Evolutionary conservation across 2,329 filamentous ascomycete genomes (phyloP).

Genomic region (Apiospora marii): DNA sequence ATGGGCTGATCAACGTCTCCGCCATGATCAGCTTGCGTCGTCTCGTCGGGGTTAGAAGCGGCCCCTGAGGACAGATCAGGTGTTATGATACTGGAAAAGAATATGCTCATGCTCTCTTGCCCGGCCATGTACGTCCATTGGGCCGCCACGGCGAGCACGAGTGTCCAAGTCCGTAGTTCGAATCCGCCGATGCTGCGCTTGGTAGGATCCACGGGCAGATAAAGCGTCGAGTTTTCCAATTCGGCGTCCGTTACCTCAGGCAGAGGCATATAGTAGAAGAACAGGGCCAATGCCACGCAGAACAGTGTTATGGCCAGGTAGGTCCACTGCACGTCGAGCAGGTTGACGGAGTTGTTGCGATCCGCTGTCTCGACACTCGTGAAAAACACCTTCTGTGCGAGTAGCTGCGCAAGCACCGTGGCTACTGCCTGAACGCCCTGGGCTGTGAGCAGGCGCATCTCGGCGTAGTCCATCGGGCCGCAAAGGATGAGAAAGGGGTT

Average conservation of each 20-base stretch:
- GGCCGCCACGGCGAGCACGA: conserved; percentile 75
- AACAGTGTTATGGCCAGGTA: conserved; percentile 83
- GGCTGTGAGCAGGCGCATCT: conserved; percentile 77
- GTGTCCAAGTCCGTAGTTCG: conserved; percentile 61
- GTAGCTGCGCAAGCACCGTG: conserved; percentile 73
- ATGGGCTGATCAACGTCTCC: conserved; percentile 41
- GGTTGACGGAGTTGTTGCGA: conserved; percentile 51
- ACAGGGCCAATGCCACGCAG: conserved; percentile 72
- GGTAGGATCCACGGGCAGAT: conserved; percentile 58
- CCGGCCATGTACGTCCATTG: conserved; percentile 83
- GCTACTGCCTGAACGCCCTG: conserved; percentile 81
- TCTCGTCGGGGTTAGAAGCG: conserved; percentile 35
- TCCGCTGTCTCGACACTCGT: conserved; percentile 55
- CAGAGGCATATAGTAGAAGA: conserved; percentile 74
- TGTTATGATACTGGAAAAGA: conserved; percentile 60
- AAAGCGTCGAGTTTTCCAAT: conserved; percentile 56
- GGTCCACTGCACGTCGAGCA: conserved; percentile 83
- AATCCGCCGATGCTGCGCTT: conserved; percentile 59
- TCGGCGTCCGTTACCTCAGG: conserved; percentile 67
- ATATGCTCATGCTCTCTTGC: conserved; percentile 72
- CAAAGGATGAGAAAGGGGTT: conserved; percentile 79
- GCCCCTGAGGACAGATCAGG: conserved; percentile 39
- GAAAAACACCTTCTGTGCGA: conserved; percentile 81
- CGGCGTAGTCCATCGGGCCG: conserved; percentile 75
- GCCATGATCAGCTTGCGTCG: conserved; percentile 50